phyloP scores from a whole-genome alignment of 495 filamentous ascomycete species.

The Penicillium verhagenii region DNA sequence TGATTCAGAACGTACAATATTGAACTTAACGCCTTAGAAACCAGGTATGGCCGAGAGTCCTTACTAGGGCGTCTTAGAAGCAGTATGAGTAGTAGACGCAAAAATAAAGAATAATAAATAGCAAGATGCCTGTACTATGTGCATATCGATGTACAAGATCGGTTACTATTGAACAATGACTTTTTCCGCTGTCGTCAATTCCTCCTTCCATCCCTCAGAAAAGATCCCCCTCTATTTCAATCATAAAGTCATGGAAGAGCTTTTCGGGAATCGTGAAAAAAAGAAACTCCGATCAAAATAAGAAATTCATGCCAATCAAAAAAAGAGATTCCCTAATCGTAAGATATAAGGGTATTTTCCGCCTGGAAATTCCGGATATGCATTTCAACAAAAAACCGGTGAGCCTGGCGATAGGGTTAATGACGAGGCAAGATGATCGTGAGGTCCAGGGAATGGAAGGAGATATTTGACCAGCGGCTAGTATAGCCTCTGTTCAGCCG shows the following conservation, averaged over 20 bases:
- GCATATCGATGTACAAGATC: background rate
- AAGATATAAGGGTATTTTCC: constrained; percentile 4
- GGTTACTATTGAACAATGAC: background rate
- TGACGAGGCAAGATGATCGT: constrained; percentile 4
- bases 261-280: constrained; percentile 19
- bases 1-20: no score
- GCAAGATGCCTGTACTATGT: no score
- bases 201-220: constrained; percentile 1
- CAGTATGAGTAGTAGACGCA: no score
- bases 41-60: background rate
- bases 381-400: constrained; percentile 8
- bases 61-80: background rate
- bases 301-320: constrained; percentile 23
- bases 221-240: constrained; percentile 17
- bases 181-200: constrained; percentile 1
- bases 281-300: constrained; percentile 20
- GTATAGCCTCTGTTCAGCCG: constrained; percentile 27
- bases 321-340: constrained; percentile 5
- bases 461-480: constrained; percentile 15
- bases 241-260: constrained; percentile 22
- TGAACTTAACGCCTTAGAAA: no score
- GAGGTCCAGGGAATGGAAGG: constrained; percentile 11
- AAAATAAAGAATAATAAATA: background rate
- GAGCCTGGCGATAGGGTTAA: constrained; percentile 14
- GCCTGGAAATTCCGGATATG: constrained; percentile 1